Percentiles rank a stretch among this genome's conserved stretches.
phyloP scores from a whole-genome alignment of 345 rosid species.

The Brassica juncea region DNA sequence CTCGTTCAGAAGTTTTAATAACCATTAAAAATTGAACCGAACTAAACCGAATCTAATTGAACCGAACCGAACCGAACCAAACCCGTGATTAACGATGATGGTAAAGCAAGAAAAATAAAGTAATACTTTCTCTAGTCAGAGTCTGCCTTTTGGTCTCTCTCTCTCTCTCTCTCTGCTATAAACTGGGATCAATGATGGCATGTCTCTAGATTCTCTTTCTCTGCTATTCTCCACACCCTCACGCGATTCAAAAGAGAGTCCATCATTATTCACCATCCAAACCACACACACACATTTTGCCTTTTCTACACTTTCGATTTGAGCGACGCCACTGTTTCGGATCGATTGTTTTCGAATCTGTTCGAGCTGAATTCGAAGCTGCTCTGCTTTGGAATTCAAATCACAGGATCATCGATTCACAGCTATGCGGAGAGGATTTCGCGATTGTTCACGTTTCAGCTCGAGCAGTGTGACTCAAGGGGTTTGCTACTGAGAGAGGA shows the following conservation, averaged over 20 bases:
- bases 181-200: conserved; percentile 42
- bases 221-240: conserved; percentile 24
- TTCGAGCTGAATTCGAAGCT: conserved; percentile 33
- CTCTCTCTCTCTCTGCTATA: conserved; percentile 31
- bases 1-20: background rate
- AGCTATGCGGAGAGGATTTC: conserved; percentile 17
- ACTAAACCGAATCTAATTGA: background rate
- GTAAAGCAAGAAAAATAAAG: conserved; percentile 19
- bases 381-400: background rate
- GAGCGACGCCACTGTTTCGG: conserved; percentile 16
- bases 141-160: conserved; percentile 42
- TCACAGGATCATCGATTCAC: conserved; percentile 26
- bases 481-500: conserved; percentile 41
- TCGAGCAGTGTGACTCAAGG: conserved; percentile 40
- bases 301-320: background rate
- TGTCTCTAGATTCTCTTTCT: conserved; percentile 25
- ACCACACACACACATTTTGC: conserved; percentile 14
- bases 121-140: conserved; percentile 34
- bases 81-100: conserved; percentile 22
- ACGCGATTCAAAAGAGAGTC: background rate
- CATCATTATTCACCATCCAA: background rate
- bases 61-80: background rate
- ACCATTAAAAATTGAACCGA: background rate
- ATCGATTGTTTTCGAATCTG: conserved; percentile 28
- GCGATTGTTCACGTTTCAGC: conserved; percentile 24